Conservation (phyloP, 148 eudicot species). For the Rhododendron simsii region DNA sequence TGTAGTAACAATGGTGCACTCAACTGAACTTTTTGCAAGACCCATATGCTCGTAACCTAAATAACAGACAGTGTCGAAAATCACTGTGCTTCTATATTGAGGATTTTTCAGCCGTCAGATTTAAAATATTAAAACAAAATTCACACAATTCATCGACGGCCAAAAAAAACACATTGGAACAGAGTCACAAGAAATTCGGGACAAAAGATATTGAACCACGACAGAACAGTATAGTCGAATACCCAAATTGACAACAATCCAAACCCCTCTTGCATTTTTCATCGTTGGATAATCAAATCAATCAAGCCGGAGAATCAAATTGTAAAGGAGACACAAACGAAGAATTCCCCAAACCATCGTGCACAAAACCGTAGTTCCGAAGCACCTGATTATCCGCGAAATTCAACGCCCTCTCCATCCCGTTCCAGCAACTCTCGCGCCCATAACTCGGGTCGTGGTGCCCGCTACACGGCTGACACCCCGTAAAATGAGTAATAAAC, state of each 20-base stretch:
- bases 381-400: neutral
- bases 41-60: no score
- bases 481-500: conserved; percentile 21
- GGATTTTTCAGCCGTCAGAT: rapidly evolving
- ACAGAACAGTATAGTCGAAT: no score
- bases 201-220: no score
- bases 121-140: no score
- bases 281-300: neutral
- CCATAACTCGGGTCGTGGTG: neutral
- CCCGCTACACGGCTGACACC: conserved; percentile 23
- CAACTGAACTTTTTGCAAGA: no score
- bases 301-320: neutral
- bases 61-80: no score
- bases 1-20: no score
- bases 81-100: rapidly evolving
- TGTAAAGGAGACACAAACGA: neutral
- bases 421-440: conserved; percentile 2
- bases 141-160: no score
- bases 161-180: rapidly evolving
- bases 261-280: neutral
- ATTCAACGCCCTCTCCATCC: conserved; percentile 18
- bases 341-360: neutral
- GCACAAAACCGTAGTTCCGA: neutral
- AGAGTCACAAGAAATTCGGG: rapidly evolving
- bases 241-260: neutral